Evolutionary conservation across 108 stramenopile species (phyloP).

Genomic region (Mediolabrus comicus): DNA sequence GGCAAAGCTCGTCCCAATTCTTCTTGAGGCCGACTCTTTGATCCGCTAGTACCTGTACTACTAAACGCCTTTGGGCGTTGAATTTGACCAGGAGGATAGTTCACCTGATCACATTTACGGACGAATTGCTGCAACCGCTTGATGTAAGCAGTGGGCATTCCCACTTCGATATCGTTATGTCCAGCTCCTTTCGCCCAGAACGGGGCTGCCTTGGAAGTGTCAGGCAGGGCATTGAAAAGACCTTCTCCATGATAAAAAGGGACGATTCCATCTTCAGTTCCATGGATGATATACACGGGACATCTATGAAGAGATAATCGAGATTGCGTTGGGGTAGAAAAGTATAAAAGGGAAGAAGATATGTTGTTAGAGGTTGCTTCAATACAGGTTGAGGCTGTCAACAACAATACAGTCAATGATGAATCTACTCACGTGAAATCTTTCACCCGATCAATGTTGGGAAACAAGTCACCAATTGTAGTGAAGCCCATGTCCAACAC

Average conservation of each 20-base stretch:
- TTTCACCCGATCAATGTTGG: slow-evolving; percentile 68
- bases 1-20: background rate
- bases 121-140: slow-evolving; percentile 44
- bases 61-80: background rate
- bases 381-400: background rate
- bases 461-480: slow-evolving; percentile 77
- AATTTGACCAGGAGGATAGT: slow-evolving; percentile 14
- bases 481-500: slow-evolving; percentile 79
- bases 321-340: background rate
- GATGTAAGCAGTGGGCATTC: slow-evolving; percentile 47
- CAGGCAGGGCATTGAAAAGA: slow-evolving; percentile 56
- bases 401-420: background rate
- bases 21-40: background rate
- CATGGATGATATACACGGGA: slow-evolving; percentile 78
- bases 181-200: slow-evolving; percentile 77
- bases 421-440: slow-evolving; percentile 37
- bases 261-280: slow-evolving; percentile 71
- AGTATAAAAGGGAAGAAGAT: background rate
- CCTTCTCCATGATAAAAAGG: slow-evolving; percentile 77
- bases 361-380: no score
- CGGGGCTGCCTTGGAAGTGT: slow-evolving; percentile 59
- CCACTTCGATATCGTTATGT: slow-evolving; percentile 60
- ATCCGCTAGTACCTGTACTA: background rate
- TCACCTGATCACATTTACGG: slow-evolving; percentile 36
- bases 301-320: slow-evolving; percentile 13